Evolutionary conservation across 495 filamentous ascomycete genomes (phyloP).

Genomic region (Neurospora cerealis): DNA sequence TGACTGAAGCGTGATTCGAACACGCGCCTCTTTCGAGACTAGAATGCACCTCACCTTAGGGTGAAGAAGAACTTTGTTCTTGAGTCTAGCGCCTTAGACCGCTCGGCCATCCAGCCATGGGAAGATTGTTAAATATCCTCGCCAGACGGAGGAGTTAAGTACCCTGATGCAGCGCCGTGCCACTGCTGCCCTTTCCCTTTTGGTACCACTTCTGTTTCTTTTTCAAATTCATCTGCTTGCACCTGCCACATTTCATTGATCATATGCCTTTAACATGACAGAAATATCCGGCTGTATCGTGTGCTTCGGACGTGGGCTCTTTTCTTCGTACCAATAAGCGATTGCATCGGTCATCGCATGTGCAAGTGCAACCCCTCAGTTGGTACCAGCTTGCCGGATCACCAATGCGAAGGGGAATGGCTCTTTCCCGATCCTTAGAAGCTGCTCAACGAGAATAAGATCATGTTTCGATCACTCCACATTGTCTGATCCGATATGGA

Average conservation of each 20-base stretch:
- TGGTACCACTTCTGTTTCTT: not conserved
- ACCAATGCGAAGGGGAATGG: not conserved
- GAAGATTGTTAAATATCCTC: not conserved
- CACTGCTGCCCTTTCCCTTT: not conserved
- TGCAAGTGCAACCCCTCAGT: not conserved
- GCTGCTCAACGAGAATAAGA: not conserved
- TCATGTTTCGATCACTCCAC: not conserved
- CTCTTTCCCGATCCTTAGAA: not conserved
- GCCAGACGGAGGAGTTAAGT: not conserved
- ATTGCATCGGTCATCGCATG: not conserved
- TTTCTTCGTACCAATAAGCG: not conserved
- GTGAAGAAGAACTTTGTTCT: conserved; percentile 2
- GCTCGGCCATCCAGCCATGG: conserved; percentile 1
- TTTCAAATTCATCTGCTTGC: not conserved
- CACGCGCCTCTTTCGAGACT: conserved; percentile 1
- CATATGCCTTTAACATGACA: not conserved
- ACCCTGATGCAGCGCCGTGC: not conserved
- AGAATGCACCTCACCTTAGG: not conserved
- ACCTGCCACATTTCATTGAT: not conserved
- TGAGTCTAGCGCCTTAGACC: conserved; percentile 3
- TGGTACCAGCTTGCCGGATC: not conserved
- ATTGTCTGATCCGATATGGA: not conserved
- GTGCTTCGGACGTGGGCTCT: not conserved
- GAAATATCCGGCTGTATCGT: not conserved
- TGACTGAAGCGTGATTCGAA: conserved; percentile 1